Base-by-base conservation (phyloP, 352 stramenopile species). In the Phytophthora idaei region DNA sequence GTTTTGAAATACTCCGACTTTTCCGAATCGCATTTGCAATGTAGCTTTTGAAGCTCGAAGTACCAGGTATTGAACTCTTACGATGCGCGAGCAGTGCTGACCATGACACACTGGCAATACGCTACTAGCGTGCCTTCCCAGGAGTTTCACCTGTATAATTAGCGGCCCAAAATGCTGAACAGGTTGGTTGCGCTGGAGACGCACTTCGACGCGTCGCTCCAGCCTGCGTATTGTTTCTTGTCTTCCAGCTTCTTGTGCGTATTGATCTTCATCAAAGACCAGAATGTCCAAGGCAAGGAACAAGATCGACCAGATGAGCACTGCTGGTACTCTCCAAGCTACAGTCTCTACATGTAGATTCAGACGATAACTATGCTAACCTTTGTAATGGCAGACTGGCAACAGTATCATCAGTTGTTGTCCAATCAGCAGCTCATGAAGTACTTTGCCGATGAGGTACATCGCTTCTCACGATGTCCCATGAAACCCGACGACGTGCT, bases 231-330 rank as follows among this genome's bases (percentile, higher is more conserved):
- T 15, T 47, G 32, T 8, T 54, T 41, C 48, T 72, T 34, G 51
- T 34, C 21, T 48, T 9, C 15, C 31, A 53, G 1, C 21, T 61
- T 56, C 9, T 37, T 56, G 47, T 10, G 4, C 17, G 29, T 14
- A 17, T 27, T 15, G 12, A 34, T 12, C 27, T 41, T 32, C 36
- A 31, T 14, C 27, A 47, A 55, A 52, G 9, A 25, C 5, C 31
- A 77, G 28, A 59, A 90, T 89, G 83, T 66, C 73, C 66, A 92
- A 84, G 76, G 82, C 75, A 51, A 51, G 56, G 57, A 76, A 66
- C 57, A 93, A 91, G 75, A 89, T 92, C 57, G 80, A 92, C 50
- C 88, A 81, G 61, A 88, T 92, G 78, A 92, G 81, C 69, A 90
- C 86, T 44, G 79, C 80, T 49, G 81, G 77, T 82, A 64, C 8